Evolutionary conservation across 495 filamentous ascomycete species (phyloP).

Genomic region (Lasiosphaeris hirsuta): DNA sequence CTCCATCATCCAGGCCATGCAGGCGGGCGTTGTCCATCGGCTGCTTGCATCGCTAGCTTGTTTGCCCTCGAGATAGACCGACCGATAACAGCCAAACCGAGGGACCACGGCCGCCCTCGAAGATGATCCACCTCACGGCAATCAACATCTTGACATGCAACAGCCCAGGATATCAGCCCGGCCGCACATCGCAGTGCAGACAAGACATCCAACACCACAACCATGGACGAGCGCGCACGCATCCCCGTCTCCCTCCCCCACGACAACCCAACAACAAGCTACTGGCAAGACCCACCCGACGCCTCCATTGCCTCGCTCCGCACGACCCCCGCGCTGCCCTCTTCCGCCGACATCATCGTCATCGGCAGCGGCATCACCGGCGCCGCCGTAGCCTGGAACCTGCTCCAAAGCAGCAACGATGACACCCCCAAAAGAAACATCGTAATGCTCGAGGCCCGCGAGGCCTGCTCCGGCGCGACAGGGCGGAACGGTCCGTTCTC

Average conservation of each 20-base stretch:
- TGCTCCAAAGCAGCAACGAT: conserved; percentile 47
- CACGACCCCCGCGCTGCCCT: conserved; percentile 45
- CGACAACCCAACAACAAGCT: conserved; percentile 59
- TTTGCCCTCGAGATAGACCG: too few relatives aligned
- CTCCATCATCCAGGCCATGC: too few relatives aligned
- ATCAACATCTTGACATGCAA: too few relatives aligned
- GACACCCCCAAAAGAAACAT: conserved; percentile 25
- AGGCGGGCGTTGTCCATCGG: too few relatives aligned
- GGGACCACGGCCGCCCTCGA: too few relatives aligned
- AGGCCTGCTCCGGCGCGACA: conserved; percentile 56
- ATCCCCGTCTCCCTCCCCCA: conserved; percentile 50
- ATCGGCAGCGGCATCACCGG: conserved; percentile 73
- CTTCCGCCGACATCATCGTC: conserved; percentile 54
- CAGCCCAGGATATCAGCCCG: too few relatives aligned
- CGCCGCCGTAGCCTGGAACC: conserved; percentile 54
- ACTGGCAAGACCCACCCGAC: conserved; percentile 68
- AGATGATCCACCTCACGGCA: too few relatives aligned
- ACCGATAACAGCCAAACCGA: too few relatives aligned
- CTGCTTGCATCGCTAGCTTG: too few relatives aligned
- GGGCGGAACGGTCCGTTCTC: conserved; percentile 52
- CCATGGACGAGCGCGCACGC: conserved; percentile 44
- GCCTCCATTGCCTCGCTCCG: conserved; percentile 50
- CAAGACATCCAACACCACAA: background rate
- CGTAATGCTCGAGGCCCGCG: conserved; percentile 59
- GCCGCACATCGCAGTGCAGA: too few relatives aligned